Percentiles rank a stretch among this genome's conserved stretches.
These are phyloP conservation scores for Asclepias syriaca DNA, from an alignment of 257 asterid genomes.

Conservation along the genomic window DNA sequence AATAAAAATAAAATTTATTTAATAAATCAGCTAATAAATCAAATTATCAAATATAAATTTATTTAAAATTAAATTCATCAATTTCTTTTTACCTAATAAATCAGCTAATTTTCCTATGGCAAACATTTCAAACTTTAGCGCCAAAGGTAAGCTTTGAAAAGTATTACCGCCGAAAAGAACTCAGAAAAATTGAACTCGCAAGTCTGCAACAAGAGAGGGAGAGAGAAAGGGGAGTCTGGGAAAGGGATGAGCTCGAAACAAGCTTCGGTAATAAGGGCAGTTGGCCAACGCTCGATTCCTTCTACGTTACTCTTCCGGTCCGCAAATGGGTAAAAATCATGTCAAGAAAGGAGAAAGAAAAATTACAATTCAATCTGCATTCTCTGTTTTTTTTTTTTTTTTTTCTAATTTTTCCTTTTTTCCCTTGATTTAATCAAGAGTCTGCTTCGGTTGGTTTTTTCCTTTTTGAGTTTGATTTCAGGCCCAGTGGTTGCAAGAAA, in stretches of 20 bases:
- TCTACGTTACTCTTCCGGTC: conserved; percentile 50
- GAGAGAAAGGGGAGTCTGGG: conserved; percentile 4
- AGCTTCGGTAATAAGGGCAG: conserved; percentile 35
- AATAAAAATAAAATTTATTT: no score
- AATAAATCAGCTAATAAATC: no score
- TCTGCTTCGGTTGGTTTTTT: neutral
- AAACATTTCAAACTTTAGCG: neutral
- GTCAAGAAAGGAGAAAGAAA: neutral
- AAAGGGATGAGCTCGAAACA: conserved; percentile 32
- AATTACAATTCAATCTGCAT: neutral
- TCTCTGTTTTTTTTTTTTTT: neutral
- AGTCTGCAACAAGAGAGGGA: neutral
- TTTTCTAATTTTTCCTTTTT: neutral
- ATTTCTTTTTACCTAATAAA: no score
- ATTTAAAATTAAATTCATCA: no score
- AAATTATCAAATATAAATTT: no score
- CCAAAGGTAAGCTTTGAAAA: neutral
- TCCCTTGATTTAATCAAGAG: neutral
- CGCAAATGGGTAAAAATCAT: conserved; percentile 35
- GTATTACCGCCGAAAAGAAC: neutral
- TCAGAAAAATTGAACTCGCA: no score
- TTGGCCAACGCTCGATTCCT: conserved; percentile 68
- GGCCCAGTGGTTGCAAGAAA: conserved; percentile 30
- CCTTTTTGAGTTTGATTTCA: neutral
- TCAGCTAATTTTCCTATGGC: no score